Conservation (phyloP, 2,329 filamentous ascomycete genomes). For the Neoscytalidium dimidiatum region DNA sequence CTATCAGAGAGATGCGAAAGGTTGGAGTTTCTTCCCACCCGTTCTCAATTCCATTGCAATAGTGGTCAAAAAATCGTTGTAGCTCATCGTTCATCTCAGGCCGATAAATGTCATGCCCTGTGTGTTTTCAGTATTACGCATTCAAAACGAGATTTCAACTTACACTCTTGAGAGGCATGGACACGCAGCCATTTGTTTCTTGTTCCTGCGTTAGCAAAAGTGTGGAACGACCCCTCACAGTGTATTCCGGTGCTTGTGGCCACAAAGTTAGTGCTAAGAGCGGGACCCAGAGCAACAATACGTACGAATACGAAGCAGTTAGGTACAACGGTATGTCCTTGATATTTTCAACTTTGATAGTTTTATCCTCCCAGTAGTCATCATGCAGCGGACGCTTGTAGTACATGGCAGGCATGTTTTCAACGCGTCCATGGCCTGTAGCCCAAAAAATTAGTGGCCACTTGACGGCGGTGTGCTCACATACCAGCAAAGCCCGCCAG, state of each 20-base stretch:
- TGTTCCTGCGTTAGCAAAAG: conserved; percentile 18
- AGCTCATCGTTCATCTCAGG: conserved; percentile 24
- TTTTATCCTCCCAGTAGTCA: conserved; percentile 23
- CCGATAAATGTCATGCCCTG: conserved; percentile 17
- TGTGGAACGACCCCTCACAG: conserved; percentile 24
- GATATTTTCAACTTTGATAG: conserved; percentile 21
- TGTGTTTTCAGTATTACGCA: not conserved
- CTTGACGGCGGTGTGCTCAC: too few species aligned
- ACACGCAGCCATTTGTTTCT: conserved; percentile 26
- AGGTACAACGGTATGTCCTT: conserved; percentile 24
- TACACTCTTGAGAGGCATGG: conserved; percentile 9
- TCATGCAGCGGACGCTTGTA: not conserved
- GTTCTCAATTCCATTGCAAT: conserved; percentile 46
- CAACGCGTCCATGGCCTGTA: conserved; percentile 22
- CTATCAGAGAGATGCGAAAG: conserved; percentile 45
- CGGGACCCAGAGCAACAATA: not conserved
- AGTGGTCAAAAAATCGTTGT: conserved; percentile 48
- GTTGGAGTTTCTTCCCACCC: conserved; percentile 51
- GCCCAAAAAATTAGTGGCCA: not conserved
- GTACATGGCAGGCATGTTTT: conserved; percentile 23
- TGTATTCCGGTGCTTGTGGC: conserved; percentile 20
- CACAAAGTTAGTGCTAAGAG: not conserved
- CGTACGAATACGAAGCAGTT: conserved; percentile 23
- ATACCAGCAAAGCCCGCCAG: conserved; percentile 6
- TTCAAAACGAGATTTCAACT: not conserved